Percentiles rank a stretch among this genome's conserved stretches.
Conservation (phyloP, 225 moss, liverwort and hornwort species). For the Thuidium tamariscinum region DNA sequence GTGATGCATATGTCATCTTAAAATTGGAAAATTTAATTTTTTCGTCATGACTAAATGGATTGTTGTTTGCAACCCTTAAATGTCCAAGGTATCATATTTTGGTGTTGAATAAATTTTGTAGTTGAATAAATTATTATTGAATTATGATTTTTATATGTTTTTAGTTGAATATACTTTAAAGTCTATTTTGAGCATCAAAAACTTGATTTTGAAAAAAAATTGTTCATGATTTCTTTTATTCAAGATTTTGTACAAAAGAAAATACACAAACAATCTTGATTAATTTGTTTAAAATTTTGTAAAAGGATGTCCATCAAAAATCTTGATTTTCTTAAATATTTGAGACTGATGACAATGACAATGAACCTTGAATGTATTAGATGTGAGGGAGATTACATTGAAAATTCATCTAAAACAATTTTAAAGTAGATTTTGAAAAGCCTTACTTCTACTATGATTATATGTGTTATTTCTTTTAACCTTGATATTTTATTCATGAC, state of each 20-base stretch:
- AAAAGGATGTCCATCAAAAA: not conserved
- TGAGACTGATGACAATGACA: not conserved
- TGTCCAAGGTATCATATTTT: not conserved
- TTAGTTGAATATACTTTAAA: not conserved
- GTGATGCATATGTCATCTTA: not conserved
- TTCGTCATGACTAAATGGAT: not conserved
- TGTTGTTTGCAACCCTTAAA: not conserved
- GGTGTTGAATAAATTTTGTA: not conserved
- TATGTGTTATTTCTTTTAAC: not conserved
- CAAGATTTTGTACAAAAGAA: no score
- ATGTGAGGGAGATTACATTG: not conserved
- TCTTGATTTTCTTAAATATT: not conserved
- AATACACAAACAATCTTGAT: no score
- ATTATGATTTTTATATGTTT: not conserved
- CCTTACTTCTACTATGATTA: rapidly evolving
- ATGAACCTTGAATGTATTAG: not conserved
- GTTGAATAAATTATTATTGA: not conserved
- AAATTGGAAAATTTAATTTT: no score
- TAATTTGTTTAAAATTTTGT: not conserved
- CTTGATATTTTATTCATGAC: not conserved
- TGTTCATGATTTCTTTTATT: no score
- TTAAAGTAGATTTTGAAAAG: not conserved
- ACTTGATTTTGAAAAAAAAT: not conserved
- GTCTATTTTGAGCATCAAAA: not conserved
- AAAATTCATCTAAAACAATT: not conserved